Conservation (phyloP, 495 filamentous ascomycete genomes). For the Daldinia childiae region DNA sequence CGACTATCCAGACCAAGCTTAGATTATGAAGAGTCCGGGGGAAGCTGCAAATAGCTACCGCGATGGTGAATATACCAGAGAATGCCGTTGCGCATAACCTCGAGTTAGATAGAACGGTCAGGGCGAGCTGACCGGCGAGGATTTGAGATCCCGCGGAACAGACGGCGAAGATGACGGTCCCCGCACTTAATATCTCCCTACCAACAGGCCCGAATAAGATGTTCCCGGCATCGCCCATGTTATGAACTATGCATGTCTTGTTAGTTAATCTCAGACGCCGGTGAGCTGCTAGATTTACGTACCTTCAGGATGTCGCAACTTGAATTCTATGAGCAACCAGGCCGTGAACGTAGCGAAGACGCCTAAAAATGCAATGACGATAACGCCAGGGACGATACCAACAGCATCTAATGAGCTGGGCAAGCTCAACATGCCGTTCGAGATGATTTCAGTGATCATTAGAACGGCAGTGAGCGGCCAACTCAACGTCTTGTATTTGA, state of each 20-base stretch:
- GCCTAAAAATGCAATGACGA: constrained; percentile 58
- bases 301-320: constrained; percentile 57
- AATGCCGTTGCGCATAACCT: constrained; percentile 69
- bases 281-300: background rate
- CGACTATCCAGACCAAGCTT: constrained; percentile 66
- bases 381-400: constrained; percentile 63
- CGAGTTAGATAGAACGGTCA: constrained; percentile 68
- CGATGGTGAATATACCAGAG: constrained; percentile 62
- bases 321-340: constrained; percentile 74
- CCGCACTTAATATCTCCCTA: constrained; percentile 65
- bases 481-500: constrained; percentile 66
- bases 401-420: constrained; percentile 64
- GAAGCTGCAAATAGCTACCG: constrained; percentile 64
- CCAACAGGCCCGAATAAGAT: constrained; percentile 66
- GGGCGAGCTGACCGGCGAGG: constrained; percentile 68
- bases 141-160: constrained; percentile 77
- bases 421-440: constrained; percentile 67
- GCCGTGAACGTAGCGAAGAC: constrained; percentile 72
- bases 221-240: constrained; percentile 70
- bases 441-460: constrained; percentile 73
- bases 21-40: constrained; percentile 69
- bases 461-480: constrained; percentile 64
- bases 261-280: background rate
- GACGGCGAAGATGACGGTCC: constrained; percentile 69
- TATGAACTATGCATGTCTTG: constrained; percentile 61